Evolutionary conservation across 805 yeast genomes (phyloP), one percentile per base, ranked within the genome.

Genomic region (Vanderwaltozyma verrucispora): DNA sequence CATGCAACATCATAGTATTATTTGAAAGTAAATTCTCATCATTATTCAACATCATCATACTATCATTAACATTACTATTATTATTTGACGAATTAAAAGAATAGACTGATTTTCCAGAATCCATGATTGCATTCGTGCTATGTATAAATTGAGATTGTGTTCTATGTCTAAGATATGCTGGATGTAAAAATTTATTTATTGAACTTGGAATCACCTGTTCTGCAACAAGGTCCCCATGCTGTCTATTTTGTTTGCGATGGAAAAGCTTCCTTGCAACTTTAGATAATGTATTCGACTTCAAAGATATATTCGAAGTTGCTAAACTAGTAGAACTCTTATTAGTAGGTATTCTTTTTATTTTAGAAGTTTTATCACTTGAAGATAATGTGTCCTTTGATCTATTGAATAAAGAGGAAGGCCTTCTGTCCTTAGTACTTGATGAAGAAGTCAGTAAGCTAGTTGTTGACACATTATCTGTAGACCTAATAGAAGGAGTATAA

Each of bases 141-240:
- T 55, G 56, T 16, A 53, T 49, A 34, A 54, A 54, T 29, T 56
- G 56, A 4, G 57, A 50, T 9, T 59, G 54, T 2, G 57, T 46
- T 40, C 49, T 54, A 38, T 57, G 60, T 32, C 51, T 54, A 15
- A 46, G 49, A 31, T 53, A 53, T 10, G 58, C 50, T 5, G 59
- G 52, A 42, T 57, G 61, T 24, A 57, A 41, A 45, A 57, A 55
- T 40, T 52, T 56, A 37, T 55, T 51, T 32, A 56, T 37, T 2
- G 60, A 47, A 25, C 40, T 52, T 7, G 60, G 57, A 5, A 50
- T 30, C 5, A 45, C 50, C 9, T 50, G 48, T 24, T 55, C 60
- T 15, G 33, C 32, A 9, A 32, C 44, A 24, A 49, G 56, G 19
- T 50, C 47, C 18, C 39, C 38, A 7, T 40, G 38, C 26, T 43